These are phyloP conservation scores for Sedum album DNA, from an alignment of 164 flowering plant genomes.

Conservation along the genomic window DNA sequence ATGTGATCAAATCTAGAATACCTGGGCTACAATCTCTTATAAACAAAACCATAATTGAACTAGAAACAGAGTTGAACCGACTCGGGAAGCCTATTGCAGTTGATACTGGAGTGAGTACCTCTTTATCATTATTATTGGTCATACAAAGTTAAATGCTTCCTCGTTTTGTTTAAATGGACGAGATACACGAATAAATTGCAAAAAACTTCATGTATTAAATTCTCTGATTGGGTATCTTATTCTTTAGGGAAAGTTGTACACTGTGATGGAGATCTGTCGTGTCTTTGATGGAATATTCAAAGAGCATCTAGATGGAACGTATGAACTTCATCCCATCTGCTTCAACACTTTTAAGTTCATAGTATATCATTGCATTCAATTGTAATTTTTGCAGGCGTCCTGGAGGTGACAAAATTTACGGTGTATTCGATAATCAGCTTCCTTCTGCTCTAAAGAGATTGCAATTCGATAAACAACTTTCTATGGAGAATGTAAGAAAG, in stretches of 20 bases:
- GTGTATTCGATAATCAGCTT: constrained; percentile 70
- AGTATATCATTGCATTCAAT: neutral
- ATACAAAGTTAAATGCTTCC: neutral
- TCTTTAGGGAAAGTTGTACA: constrained; percentile 73
- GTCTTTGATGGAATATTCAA: constrained; percentile 69
- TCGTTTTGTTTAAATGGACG: neutral
- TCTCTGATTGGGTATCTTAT: neutral
- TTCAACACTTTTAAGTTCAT: neutral
- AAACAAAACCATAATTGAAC: constrained; percentile 58
- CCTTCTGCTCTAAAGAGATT: constrained; percentile 77
- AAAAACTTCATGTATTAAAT: neutral
- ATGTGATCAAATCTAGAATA: constrained; percentile 70
- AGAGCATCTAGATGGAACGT: constrained; percentile 91
- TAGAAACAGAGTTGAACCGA: constrained; percentile 74
- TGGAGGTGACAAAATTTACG: constrained; percentile 76
- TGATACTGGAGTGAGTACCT: constrained; percentile 69
- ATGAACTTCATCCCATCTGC: constrained; percentile 15
- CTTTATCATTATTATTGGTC: neutral
- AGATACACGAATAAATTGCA: neutral
- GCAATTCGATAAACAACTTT: constrained; percentile 80
- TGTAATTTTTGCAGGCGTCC: constrained; percentile 45
- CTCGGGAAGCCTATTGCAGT: constrained; percentile 77
- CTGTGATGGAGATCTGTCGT: constrained; percentile 75
- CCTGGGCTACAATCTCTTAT: constrained; percentile 81
- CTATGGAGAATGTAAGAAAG: constrained; percentile 71